Evolutionary conservation across 2,329 filamentous ascomycete species (phyloP).

Genomic region (Neurospora sp.): DNA sequence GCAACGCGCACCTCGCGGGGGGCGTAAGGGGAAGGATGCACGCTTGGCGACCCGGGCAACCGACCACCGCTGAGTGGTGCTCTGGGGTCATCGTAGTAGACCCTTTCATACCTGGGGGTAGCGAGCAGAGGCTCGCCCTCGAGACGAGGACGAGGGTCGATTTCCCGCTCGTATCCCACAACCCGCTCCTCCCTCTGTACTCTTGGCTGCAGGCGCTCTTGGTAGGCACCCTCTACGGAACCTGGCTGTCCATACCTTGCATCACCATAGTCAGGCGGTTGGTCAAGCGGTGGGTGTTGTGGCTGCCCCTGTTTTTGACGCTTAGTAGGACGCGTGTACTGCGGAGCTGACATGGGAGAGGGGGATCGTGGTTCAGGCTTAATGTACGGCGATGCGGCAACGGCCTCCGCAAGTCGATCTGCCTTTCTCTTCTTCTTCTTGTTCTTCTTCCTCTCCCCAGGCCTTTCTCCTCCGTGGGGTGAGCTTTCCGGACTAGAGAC

Average conservation of each 20-base stretch:
- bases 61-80: conserved; percentile 20
- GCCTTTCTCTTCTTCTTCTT: conserved; percentile 44
- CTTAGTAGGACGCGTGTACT: conserved; percentile 47
- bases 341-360: conserved; percentile 45
- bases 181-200: conserved; percentile 23
- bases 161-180: conserved; percentile 27
- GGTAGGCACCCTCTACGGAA: conserved; percentile 24
- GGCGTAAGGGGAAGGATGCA: conserved; percentile 28
- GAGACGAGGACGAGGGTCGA: conserved; percentile 18
- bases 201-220: conserved; percentile 25
- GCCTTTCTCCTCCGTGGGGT: conserved; percentile 37
- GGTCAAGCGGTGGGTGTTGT: conserved; percentile 23
- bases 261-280: conserved; percentile 31
- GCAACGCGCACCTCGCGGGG: conserved; percentile 25
- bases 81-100: conserved; percentile 17
- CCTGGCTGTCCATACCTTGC: conserved; percentile 32
- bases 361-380: conserved; percentile 57
- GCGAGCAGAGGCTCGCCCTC: conserved; percentile 19
- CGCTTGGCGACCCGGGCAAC: conserved; percentile 28
- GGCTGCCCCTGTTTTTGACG: conserved; percentile 40
- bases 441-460: conserved; percentile 37
- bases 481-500: conserved; percentile 52
- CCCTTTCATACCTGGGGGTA: conserved; percentile 26
- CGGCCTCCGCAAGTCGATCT: conserved; percentile 36
- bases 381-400: conserved; percentile 43